Evolutionary conservation across 2,329 filamentous ascomycete species (phyloP).

Genomic region (Fusarium udum): DNA sequence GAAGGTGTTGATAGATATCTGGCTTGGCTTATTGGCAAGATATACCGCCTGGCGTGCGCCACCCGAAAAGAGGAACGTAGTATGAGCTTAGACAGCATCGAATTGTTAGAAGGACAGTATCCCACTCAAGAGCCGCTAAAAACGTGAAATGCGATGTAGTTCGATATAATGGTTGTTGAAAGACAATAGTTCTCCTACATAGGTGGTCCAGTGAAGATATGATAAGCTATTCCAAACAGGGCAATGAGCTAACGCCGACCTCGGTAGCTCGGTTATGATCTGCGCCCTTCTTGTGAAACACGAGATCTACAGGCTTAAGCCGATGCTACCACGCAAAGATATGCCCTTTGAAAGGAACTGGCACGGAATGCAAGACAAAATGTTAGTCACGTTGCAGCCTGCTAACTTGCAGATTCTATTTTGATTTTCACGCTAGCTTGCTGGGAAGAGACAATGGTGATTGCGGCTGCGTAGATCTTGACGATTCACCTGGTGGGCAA

Average conservation of each 20-base stretch:
- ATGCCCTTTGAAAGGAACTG: background rate
- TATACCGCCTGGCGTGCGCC: no score
- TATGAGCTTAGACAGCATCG: background rate
- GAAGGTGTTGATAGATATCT: background rate
- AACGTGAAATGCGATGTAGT: background rate
- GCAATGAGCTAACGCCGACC: background rate
- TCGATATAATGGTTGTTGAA: background rate
- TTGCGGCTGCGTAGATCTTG: background rate
- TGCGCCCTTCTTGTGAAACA: background rate
- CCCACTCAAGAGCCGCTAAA: rapidly evolving
- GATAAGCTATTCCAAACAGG: background rate
- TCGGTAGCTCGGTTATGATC: background rate
- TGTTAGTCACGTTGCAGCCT: background rate
- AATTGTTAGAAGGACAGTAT: rapidly evolving
- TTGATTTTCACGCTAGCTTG: background rate
- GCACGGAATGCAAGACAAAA: background rate
- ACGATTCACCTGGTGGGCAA: background rate
- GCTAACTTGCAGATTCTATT: rapidly evolving
- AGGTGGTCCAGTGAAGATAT: no score
- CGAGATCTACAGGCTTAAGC: background rate
- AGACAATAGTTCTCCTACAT: background rate
- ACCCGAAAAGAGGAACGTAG: no score
- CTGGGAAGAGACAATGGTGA: background rate
- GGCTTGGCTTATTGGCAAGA: background rate
- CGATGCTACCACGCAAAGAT: background rate